phyloP scores from a whole-genome alignment of 2,329 filamentous ascomycete species.

The Colletotrichum ledebouriae region DNA sequence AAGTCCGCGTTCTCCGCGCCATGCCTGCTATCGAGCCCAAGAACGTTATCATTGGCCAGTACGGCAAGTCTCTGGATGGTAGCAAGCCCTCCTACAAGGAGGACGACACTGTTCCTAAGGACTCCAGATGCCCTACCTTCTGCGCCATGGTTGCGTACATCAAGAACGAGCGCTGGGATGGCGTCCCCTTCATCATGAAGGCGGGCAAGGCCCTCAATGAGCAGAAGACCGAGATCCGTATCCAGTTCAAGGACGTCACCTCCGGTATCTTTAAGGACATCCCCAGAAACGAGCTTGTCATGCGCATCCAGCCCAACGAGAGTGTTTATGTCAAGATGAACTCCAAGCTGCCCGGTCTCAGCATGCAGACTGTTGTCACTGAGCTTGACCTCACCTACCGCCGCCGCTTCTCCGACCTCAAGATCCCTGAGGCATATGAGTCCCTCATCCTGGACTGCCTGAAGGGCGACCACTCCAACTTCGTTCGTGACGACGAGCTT shows the following conservation, averaged over 20 bases:
- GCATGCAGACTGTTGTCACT: constrained; percentile 99
- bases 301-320: constrained; percentile 99
- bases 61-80: constrained; percentile 94
- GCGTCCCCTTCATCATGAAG: constrained; percentile 99
- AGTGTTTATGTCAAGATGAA: constrained; percentile 99
- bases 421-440: constrained; percentile 99
- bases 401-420: constrained; percentile 97
- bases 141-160: constrained; percentile 97
- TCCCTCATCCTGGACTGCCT: constrained; percentile 96
- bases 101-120: constrained; percentile 97
- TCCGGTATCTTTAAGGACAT: constrained; percentile 99
- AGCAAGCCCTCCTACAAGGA: constrained; percentile 98
- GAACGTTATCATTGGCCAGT: constrained; percentile 99
- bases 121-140: constrained; percentile 97
- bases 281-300: constrained; percentile 97
- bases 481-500: constrained; percentile 95
- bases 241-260: constrained; percentile 99
- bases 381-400: constrained; percentile 99
- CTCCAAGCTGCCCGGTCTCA: constrained; percentile 97
- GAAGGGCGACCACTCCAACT: constrained; percentile 99
- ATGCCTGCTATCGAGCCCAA: constrained; percentile 98
- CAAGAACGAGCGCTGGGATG: constrained; percentile 99
- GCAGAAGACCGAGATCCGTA: constrained; percentile 99
- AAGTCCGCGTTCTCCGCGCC: constrained; percentile 93
- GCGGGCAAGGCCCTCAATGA: constrained; percentile 98